phyloP scores from a whole-genome alignment of 805 yeast species.

The Monosporozyma unispora region DNA sequence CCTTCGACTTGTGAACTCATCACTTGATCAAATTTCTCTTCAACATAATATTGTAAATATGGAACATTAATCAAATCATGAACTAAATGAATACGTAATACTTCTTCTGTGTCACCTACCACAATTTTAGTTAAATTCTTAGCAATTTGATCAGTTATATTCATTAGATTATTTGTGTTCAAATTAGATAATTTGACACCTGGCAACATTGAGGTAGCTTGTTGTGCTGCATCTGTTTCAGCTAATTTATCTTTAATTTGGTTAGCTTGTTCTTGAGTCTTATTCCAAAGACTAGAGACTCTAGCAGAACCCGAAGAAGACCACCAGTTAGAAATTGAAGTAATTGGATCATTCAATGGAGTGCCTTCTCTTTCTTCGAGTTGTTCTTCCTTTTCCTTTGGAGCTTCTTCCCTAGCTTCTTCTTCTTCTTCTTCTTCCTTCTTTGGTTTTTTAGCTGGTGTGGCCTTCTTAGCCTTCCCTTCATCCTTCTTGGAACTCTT shows the following conservation, averaged over 20 bases:
- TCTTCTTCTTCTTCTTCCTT: slow-evolving; percentile 9
- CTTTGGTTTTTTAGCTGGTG: slow-evolving; percentile 13
- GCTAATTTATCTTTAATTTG: slow-evolving; percentile 30
- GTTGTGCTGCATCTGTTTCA: slow-evolving; percentile 27
- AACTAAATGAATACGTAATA: slow-evolving; percentile 52
- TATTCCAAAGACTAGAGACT: slow-evolving; percentile 59
- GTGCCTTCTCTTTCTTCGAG: slow-evolving; percentile 11
- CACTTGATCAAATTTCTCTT: slow-evolving; percentile 49
- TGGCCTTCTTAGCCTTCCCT: slow-evolving; percentile 10
- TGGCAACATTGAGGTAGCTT: slow-evolving; percentile 8
- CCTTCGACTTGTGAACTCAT: slow-evolving; percentile 69
- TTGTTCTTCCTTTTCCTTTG: slow-evolving; percentile 15
- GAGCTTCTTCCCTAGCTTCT: slow-evolving; percentile 19
- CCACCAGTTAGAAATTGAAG: slow-evolving; percentile 70
- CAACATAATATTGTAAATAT: slow-evolving; percentile 33
- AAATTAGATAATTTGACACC: background rate
- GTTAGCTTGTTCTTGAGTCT: slow-evolving; percentile 41
- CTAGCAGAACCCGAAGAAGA: slow-evolving; percentile 55
- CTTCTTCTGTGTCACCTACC: slow-evolving; percentile 40
- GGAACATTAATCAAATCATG: slow-evolving; percentile 55
- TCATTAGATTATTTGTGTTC: slow-evolving; percentile 22
- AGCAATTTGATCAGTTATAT: slow-evolving; percentile 26
- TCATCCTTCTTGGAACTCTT: slow-evolving; percentile 30
- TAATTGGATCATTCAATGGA: slow-evolving; percentile 47
- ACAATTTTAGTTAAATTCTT: slow-evolving; percentile 26